Evolutionary conservation across 2,329 filamentous ascomycete genomes (phyloP).

Genomic region (Sclerotinia sclerotiorum): DNA sequence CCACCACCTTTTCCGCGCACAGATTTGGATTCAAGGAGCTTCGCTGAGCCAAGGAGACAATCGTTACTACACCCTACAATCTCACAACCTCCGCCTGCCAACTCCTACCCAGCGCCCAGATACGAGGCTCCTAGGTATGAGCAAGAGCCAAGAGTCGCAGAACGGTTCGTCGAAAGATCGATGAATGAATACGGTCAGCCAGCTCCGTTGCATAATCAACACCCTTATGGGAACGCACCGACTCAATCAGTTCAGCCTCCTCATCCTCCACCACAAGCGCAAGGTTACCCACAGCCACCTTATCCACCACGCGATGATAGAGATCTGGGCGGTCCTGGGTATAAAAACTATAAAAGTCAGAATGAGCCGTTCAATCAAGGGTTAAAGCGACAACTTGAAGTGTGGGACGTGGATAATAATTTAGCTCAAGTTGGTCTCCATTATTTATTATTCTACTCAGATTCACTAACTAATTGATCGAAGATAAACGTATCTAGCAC

Average conservation of each 20-base stretch:
- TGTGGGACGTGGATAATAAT: conserved; percentile 39
- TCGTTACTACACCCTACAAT: conserved; percentile 28
- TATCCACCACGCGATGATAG: conserved; percentile 37
- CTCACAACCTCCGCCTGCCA: conserved; percentile 31
- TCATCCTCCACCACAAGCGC: conserved; percentile 29
- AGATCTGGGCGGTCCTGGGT: conserved; percentile 27
- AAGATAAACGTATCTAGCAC: conserved; percentile 35
- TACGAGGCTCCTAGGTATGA: conserved; percentile 37
- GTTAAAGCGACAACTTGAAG: conserved; percentile 36
- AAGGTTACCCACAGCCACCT: conserved; percentile 32
- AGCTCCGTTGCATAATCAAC: conserved; percentile 28
- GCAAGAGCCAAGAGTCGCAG: conserved; percentile 32
- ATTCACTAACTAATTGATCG: neutral
- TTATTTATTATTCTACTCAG: neutral
- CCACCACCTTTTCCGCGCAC: conserved; percentile 34
- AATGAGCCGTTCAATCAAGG: conserved; percentile 32
- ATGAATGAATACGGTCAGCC: conserved; percentile 34
- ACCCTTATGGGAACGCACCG: conserved; percentile 28
- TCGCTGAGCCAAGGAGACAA: conserved; percentile 30
- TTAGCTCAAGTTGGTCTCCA: conserved; percentile 34
- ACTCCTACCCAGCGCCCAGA: conserved; percentile 33
- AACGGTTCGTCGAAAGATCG: conserved; percentile 32
- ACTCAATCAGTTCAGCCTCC: conserved; percentile 26
- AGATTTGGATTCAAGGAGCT: conserved; percentile 31
- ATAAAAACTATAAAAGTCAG: conserved; percentile 30